Percentiles rank a stretch among this genome's conserved stretches.
Conservation (phyloP, 441 rosid genomes). For the Manihot esculenta region DNA sequence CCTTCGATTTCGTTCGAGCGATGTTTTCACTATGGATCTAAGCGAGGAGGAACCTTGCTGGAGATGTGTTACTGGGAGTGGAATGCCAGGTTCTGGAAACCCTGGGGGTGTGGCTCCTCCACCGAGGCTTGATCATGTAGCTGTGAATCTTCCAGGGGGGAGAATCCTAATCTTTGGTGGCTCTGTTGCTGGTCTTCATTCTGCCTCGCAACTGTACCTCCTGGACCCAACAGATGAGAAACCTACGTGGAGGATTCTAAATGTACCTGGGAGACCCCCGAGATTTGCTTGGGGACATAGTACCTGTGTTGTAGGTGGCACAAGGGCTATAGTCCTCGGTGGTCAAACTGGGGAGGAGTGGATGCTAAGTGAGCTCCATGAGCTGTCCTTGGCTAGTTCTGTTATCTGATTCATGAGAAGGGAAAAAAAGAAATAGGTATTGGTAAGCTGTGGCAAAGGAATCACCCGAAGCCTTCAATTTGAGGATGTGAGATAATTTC, state of each 20-base stretch:
- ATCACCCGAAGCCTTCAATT: slow-evolving; percentile 11
- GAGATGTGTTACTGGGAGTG: slow-evolving; percentile 77
- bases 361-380: slow-evolving; percentile 93
- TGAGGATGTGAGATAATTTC: slow-evolving; percentile 20
- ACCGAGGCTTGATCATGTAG: slow-evolving; percentile 93
- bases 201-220: slow-evolving; percentile 86
- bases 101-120: slow-evolving; percentile 85
- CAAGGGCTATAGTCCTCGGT: slow-evolving; percentile 81
- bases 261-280: slow-evolving; percentile 85
- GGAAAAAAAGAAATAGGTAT: background rate
- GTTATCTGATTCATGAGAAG: slow-evolving; percentile 32
- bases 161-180: slow-evolving; percentile 93
- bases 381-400: slow-evolving; percentile 66
- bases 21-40: slow-evolving; percentile 90
- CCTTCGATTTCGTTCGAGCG: slow-evolving; percentile 86
- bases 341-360: slow-evolving; percentile 98
- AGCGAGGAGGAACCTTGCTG: slow-evolving; percentile 87
- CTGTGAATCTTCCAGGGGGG: slow-evolving; percentile 85
- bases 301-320: slow-evolving; percentile 96
- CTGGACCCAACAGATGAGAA: slow-evolving; percentile 92
- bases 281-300: slow-evolving; percentile 98
- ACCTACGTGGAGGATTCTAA: slow-evolving; percentile 89
- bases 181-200: slow-evolving; percentile 90
- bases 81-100: slow-evolving; percentile 88
- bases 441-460: slow-evolving; percentile 7